Evolutionary conservation across 768 basidiomycete species (phyloP).

Genomic region (Boletus sensibilis): DNA sequence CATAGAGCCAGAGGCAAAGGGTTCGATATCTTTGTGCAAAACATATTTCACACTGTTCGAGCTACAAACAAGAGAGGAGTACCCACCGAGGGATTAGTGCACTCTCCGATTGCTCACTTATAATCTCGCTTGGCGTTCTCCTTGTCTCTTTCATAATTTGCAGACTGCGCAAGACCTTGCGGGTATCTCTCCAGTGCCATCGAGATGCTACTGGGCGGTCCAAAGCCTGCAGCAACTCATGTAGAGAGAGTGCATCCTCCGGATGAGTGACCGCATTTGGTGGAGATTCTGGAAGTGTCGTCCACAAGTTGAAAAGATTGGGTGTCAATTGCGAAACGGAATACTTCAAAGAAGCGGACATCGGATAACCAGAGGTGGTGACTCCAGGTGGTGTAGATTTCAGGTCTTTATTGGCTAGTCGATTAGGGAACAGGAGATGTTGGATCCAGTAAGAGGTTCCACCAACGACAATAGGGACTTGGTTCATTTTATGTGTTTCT

Average conservation of each 20-base stretch:
- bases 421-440: conserved; percentile 87
- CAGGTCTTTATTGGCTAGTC: conserved; percentile 43
- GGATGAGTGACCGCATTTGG: conserved; percentile 57
- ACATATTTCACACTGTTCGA: not conserved
- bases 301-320: conserved; percentile 49
- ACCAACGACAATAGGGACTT: conserved; percentile 88
- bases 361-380: not conserved
- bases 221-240: conserved; percentile 61
- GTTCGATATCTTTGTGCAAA: conserved; percentile 65
- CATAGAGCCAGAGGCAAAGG: conserved; percentile 89
- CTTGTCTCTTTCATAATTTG: conserved; percentile 73
- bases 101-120: conserved; percentile 56
- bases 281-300: conserved; percentile 56
- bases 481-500: conserved; percentile 57
- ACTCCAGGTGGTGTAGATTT: not conserved
- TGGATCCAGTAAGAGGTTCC: conserved; percentile 99
- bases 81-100: conserved; percentile 51
- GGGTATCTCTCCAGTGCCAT: conserved; percentile 96
- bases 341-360: conserved; percentile 40
- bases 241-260: conserved; percentile 58
- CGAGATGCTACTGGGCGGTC: conserved; percentile 73
- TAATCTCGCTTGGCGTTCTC: conserved; percentile 63
- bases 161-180: conserved; percentile 83
- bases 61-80: not conserved
- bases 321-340: conserved; percentile 46